These are phyloP conservation scores for Rhizopogon salebrosus DNA, from an alignment of 768 basidiomycete genomes.

Conservation along the genomic window DNA sequence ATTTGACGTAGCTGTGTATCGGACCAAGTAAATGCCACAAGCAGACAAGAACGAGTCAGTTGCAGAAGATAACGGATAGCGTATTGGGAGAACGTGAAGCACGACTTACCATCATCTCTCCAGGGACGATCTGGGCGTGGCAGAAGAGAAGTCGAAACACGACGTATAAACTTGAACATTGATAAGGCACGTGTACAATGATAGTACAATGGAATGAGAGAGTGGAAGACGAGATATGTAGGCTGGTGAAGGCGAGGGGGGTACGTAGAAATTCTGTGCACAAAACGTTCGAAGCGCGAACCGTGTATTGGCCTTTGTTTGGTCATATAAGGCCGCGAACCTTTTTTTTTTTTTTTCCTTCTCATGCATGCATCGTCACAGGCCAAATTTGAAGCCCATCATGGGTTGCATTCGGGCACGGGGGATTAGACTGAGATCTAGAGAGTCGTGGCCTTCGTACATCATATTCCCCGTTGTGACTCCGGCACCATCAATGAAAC, in stretches of 20 bases:
- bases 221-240: background rate
- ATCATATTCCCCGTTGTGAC: background rate
- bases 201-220: background rate
- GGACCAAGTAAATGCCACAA: constrained; percentile 6
- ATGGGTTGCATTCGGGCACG: background rate
- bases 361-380: no score
- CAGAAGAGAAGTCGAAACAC: constrained; percentile 65
- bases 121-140: constrained; percentile 71
- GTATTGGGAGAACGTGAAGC: constrained; percentile 8
- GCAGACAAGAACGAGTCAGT: constrained; percentile 11
- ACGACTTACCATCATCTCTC: constrained; percentile 66
- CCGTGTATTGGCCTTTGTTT: constrained; percentile 23
- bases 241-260: background rate
- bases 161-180: constrained; percentile 68
- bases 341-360: background rate
- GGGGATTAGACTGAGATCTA: no score
- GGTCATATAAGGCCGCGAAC: constrained; percentile 1
- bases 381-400: background rate
- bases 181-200: background rate
- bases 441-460: no score
- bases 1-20: constrained; percentile 59
- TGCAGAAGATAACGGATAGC: background rate
- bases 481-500: no score
- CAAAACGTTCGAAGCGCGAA: background rate
- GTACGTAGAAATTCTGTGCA: background rate